These are phyloP conservation scores for Penicillium robsamsonii DNA, from an alignment of 495 filamentous ascomycete species.

Conservation along the genomic window DNA sequence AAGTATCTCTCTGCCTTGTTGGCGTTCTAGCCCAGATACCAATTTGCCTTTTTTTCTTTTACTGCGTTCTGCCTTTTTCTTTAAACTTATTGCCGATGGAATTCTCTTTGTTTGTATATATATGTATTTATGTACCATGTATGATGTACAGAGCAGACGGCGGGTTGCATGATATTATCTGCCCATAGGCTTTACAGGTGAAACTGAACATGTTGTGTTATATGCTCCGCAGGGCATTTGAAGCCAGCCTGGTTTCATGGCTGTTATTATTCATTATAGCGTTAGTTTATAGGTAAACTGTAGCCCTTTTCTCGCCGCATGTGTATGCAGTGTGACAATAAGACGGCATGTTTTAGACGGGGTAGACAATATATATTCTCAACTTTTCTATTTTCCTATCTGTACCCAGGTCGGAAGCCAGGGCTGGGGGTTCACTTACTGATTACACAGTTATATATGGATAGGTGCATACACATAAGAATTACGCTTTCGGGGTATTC, in stretches of 20 bases:
- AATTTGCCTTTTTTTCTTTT: constrained; percentile 27
- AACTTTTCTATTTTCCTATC: not conserved
- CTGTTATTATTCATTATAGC: not conserved
- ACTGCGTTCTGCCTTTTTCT: constrained; percentile 9
- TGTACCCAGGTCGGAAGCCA: not conserved
- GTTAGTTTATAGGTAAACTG: not conserved
- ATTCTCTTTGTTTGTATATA: not conserved
- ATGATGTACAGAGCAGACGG: not conserved
- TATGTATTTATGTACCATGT: constrained; percentile 5
- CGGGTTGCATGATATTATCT: not conserved
- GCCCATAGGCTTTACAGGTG: not conserved
- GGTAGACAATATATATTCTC: not conserved
- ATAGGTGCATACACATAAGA: not conserved
- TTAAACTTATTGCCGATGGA: constrained; percentile 7
- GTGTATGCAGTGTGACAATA: not conserved
- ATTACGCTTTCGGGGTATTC: not conserved
- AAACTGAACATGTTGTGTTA: not conserved
- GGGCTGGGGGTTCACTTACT: not conserved
- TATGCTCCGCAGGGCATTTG: not conserved
- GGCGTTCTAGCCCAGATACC: constrained; percentile 36
- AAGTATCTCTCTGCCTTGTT: constrained; percentile 19
- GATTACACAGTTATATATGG: not conserved
- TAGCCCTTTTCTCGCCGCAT: not conserved
- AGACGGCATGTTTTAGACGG: not conserved
- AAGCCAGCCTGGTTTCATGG: not conserved